Percentiles rank a stretch among this genome's conserved stretches.
These are phyloP conservation scores for Telopea speciosissima DNA, from an alignment of 177 flowering plant genomes.

Conservation along the genomic window DNA sequence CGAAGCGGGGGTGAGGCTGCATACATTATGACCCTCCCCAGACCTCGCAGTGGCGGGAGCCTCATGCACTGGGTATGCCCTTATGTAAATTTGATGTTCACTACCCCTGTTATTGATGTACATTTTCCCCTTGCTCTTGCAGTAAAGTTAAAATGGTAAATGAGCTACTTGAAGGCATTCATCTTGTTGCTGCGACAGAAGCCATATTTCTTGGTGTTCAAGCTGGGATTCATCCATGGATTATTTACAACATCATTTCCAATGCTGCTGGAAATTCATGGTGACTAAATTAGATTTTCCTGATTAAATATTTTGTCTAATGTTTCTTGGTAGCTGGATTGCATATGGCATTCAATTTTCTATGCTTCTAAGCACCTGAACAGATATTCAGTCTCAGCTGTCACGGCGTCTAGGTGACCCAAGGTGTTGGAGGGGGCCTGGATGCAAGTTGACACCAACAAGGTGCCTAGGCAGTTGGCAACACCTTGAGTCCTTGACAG, in stretches of 20 bases:
- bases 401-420: no score
- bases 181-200: slow-evolving; percentile 80
- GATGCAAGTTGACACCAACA: no score
- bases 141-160: slow-evolving; percentile 79
- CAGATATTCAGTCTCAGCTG: neutral
- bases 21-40: no score
- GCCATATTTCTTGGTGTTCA: slow-evolving; percentile 73
- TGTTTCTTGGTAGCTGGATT: neutral
- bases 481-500: no score
- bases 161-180: slow-evolving; percentile 86
- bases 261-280: slow-evolving; percentile 99
- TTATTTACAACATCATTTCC: slow-evolving; percentile 81
- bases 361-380: slow-evolving; percentile 1
- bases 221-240: slow-evolving; percentile 87
- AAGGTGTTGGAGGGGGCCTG: no score
- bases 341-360: neutral
- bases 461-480: no score
- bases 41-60: no score
- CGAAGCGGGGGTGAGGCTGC: no score
- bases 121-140: slow-evolving; percentile 22
- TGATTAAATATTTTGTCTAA: slow-evolving; percentile 4
- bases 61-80: no score
- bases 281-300: slow-evolving; percentile 30
- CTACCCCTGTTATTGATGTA: neutral
- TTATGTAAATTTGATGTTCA: neutral